Conservation (phyloP, 495 filamentous ascomycete species). For the Cryomyces minteri region DNA sequence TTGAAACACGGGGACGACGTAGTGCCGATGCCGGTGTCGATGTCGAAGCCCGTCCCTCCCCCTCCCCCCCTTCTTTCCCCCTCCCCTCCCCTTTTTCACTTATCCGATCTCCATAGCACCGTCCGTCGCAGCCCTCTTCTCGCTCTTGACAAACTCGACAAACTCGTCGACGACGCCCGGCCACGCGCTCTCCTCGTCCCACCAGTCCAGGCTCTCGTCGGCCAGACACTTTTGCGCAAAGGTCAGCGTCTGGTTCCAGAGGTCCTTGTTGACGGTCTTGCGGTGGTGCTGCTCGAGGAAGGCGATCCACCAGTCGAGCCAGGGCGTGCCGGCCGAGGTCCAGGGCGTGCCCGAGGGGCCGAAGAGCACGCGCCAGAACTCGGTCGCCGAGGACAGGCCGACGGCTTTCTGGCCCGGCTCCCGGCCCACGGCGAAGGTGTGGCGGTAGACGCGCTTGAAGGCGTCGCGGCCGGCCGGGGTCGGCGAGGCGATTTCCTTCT, state of each 20-base stretch:
- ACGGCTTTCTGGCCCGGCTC: constrained; percentile 53
- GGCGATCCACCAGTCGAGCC: constrained; percentile 55
- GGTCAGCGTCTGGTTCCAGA: constrained; percentile 81
- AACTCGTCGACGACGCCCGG: constrained; percentile 88
- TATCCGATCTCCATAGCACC: neutral
- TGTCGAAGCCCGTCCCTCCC: too few species aligned
- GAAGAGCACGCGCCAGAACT: constrained; percentile 75
- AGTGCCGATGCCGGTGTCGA: too few species aligned
- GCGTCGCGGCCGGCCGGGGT: constrained; percentile 28
- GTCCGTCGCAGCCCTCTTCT: constrained; percentile 16
- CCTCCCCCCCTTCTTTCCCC: too few species aligned
- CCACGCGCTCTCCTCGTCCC: constrained; percentile 79
- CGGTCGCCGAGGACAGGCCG: constrained; percentile 49
- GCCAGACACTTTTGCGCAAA: constrained; percentile 57
- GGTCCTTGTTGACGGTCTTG: constrained; percentile 69
- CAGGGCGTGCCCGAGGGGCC: constrained; percentile 36
- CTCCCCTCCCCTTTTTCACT: too few species aligned
- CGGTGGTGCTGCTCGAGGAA: constrained; percentile 54
- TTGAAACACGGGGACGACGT: too few species aligned
- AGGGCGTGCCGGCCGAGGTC: constrained; percentile 42
- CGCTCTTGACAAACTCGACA: constrained; percentile 59
- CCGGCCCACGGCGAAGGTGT: constrained; percentile 54
- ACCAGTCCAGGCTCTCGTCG: constrained; percentile 64
- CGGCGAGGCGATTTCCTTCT: constrained; percentile 26
- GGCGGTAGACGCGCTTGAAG: constrained; percentile 68